Evolutionary conservation across 2,329 filamentous ascomycete genomes (phyloP).

Genomic region (Colletotrichum filicis): DNA sequence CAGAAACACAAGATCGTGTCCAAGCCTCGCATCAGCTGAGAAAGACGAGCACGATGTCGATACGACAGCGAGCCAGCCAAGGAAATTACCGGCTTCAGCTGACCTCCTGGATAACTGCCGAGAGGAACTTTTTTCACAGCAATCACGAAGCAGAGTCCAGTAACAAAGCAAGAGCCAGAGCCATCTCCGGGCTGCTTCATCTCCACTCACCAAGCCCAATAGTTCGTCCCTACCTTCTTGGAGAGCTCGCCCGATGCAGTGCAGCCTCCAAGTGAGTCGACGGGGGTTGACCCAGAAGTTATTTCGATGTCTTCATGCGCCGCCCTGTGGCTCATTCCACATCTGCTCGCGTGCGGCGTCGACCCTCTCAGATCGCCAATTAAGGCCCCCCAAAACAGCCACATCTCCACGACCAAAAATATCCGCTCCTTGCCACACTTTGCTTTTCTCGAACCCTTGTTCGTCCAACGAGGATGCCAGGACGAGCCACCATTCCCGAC

Average conservation of each 20-base stretch:
- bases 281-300: slow-evolving; percentile 32
- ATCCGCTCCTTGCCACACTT: slow-evolving; percentile 23
- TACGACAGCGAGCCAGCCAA: slow-evolving; percentile 8
- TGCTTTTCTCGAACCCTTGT: slow-evolving; percentile 30
- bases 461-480: slow-evolving; percentile 27
- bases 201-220: slow-evolving; percentile 29
- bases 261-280: slow-evolving; percentile 1
- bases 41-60: not conserved
- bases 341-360: slow-evolving; percentile 23
- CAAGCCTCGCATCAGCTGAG: slow-evolving; percentile 11
- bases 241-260: slow-evolving; percentile 18
- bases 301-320: slow-evolving; percentile 32
- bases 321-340: slow-evolving; percentile 30
- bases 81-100: not conserved
- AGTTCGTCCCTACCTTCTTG: slow-evolving; percentile 30
- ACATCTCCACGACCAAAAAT: slow-evolving; percentile 33
- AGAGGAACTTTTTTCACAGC: not conserved
- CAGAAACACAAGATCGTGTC: not conserved
- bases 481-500: slow-evolving; percentile 25
- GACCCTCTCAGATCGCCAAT: slow-evolving; percentile 15
- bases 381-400: slow-evolving; percentile 22
- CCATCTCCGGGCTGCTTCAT: slow-evolving; percentile 25
- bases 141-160: not conserved
- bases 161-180: not conserved
- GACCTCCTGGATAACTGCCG: slow-evolving; percentile 12